Percentiles rank a stretch among this genome's conserved stretches.
phyloP scores from a whole-genome alignment of 805 yeast genomes.

The Metschnikowia koreensis region DNA sequence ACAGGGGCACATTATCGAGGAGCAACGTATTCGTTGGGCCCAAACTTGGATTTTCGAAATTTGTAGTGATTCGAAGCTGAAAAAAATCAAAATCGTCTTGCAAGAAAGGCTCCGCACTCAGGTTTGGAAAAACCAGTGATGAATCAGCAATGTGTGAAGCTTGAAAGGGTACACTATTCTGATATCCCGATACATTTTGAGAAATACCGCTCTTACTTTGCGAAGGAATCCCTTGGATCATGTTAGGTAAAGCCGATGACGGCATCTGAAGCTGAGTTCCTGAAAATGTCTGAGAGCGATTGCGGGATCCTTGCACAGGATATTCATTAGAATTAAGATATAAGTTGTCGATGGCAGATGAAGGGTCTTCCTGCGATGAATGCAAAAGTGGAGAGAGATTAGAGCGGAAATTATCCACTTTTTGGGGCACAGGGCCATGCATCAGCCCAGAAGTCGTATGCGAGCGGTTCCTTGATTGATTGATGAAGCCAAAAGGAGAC shows the following conservation, averaged over 20 bases:
- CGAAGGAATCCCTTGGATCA: background rate
- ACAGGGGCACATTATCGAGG: conserved; percentile 77
- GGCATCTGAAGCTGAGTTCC: conserved; percentile 23
- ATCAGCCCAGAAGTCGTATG: conserved; percentile 48
- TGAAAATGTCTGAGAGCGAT: conserved; percentile 42
- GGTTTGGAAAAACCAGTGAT: conserved; percentile 1
- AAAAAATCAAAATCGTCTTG: conserved; percentile 62
- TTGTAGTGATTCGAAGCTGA: conserved; percentile 61
- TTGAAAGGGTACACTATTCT: background rate
- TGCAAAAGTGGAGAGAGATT: conserved; percentile 25
- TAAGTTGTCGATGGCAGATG: conserved; percentile 31
- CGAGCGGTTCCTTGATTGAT: conserved; percentile 39
- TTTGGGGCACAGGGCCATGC: conserved; percentile 18
- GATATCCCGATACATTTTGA: background rate
- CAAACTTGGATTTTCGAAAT: conserved; percentile 64
- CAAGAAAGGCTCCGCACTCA: conserved; percentile 22
- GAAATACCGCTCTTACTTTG: conserved; percentile 3
- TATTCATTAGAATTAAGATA: conserved; percentile 23
- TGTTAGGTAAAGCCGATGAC: conserved; percentile 2
- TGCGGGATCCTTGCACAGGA: conserved; percentile 20
- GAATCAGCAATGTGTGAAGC: background rate
- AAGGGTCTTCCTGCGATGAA: conserved; percentile 27
- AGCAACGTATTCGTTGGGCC: conserved; percentile 78
- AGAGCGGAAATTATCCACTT: conserved; percentile 18
- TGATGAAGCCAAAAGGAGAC: conserved; percentile 9